Percentiles rank a stretch among this genome's conserved stretches.
These are phyloP conservation scores for Podospora anserina DNA, from an alignment of 495 filamentous ascomycete genomes.

Conservation along the genomic window DNA sequence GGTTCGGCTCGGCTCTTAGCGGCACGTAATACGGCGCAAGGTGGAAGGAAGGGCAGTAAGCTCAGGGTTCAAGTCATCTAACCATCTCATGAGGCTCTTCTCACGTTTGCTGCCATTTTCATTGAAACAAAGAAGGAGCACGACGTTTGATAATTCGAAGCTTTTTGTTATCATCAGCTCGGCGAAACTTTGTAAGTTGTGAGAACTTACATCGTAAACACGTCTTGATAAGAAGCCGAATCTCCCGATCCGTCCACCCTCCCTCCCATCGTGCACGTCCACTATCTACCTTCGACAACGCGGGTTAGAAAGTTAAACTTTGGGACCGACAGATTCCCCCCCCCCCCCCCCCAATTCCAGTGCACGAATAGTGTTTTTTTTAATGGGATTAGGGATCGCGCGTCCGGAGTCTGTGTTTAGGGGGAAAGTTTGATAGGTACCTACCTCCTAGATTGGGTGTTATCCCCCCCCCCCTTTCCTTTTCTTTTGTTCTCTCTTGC, in stretches of 20 bases:
- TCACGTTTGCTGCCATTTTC: background rate
- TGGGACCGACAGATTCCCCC: background rate
- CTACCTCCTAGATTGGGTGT: background rate
- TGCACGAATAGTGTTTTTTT: background rate
- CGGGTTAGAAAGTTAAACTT: background rate
- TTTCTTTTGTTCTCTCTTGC: background rate
- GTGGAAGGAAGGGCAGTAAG: background rate
- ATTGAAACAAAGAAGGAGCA: background rate
- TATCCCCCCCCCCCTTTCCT: background rate
- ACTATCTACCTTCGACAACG: background rate
- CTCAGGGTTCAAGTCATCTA: background rate
- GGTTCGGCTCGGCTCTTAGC: background rate
- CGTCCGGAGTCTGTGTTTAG: background rate
- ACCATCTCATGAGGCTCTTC: background rate
- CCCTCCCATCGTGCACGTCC: too few relatives aligned
- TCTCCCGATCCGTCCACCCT: background rate
- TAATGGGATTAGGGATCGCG: background rate
- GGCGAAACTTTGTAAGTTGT: too few relatives aligned
- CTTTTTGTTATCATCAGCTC: too few relatives aligned
- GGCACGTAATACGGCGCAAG: background rate
- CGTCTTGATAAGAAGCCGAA: background rate
- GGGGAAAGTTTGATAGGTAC: background rate
- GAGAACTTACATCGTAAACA: background rate
- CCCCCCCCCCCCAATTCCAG: background rate
- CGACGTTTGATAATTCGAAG: too few relatives aligned